These are phyloP conservation scores for Lupinus albus DNA, from an alignment of 306 rosid species.

Conservation along the genomic window DNA sequence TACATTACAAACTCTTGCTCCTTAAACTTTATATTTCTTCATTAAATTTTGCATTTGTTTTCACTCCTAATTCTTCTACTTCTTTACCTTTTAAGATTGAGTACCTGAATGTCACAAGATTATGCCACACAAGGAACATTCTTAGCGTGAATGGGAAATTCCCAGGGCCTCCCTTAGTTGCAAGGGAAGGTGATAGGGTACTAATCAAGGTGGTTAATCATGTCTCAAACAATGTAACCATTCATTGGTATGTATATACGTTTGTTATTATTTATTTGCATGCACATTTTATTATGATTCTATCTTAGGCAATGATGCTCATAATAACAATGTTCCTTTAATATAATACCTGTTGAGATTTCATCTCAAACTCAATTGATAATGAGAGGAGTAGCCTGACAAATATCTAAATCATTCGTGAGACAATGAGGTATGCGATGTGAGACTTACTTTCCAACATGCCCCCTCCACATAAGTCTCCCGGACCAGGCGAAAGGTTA, in stretches of 20 bases:
- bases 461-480: too few species aligned
- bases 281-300: background rate
- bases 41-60: background rate
- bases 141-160: slow-evolving; percentile 67
- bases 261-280: slow-evolving; percentile 72
- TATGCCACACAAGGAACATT: slow-evolving; percentile 72
- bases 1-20: slow-evolving; percentile 38
- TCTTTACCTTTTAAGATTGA: slow-evolving; percentile 47
- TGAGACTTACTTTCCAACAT: too few species aligned
- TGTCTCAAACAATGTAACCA: slow-evolving; percentile 60
- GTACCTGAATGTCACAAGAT: slow-evolving; percentile 63
- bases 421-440: too few species aligned
- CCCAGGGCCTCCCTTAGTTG: slow-evolving; percentile 74
- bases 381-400: too few species aligned
- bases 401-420: too few species aligned
- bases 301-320: background rate
- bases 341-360: too few species aligned
- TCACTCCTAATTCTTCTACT: background rate
- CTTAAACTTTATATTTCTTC: background rate
- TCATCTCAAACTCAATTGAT: too few species aligned
- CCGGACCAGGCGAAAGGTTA: too few species aligned
- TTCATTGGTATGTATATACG: slow-evolving; percentile 68
- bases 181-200: slow-evolving; percentile 84
- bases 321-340: background rate
- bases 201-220: slow-evolving; percentile 67